Percentiles rank a stretch among this genome's conserved stretches.
phyloP scores from a whole-genome alignment of 768 basidiomycete genomes.

The Dioszegia hungarica region DNA sequence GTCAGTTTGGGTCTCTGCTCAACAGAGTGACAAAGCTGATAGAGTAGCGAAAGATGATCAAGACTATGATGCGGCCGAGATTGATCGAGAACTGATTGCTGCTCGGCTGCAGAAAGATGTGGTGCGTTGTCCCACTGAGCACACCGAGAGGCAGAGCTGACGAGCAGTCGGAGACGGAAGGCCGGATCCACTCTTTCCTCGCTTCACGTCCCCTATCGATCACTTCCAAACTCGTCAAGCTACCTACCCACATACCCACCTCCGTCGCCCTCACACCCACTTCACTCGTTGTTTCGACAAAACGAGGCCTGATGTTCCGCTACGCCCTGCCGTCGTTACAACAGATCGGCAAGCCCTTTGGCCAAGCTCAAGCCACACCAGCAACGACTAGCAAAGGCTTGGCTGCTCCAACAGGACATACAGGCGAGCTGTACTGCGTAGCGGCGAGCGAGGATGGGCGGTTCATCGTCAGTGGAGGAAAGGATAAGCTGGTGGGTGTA shows the following conservation, averaged over 20 bases:
- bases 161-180: slow-evolving; percentile 35
- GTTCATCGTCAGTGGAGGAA: slow-evolving; percentile 79
- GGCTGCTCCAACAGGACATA: slow-evolving; percentile 65
- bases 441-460: slow-evolving; percentile 81
- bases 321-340: slow-evolving; percentile 24
- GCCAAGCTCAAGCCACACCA: slow-evolving; percentile 50
- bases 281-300: slow-evolving; percentile 80
- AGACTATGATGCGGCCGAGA: slow-evolving; percentile 90
- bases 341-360: slow-evolving; percentile 36
- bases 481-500: slow-evolving; percentile 72
- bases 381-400: slow-evolving; percentile 46
- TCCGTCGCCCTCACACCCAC: slow-evolving; percentile 69
- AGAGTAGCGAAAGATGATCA: slow-evolving; percentile 60
- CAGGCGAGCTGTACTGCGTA: slow-evolving; percentile 75
- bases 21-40: background rate
- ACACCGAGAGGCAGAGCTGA: background rate
- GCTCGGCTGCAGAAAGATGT: slow-evolving; percentile 88
- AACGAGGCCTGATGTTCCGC: slow-evolving; percentile 76
- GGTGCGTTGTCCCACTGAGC: slow-evolving; percentile 43
- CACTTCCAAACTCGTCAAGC: slow-evolving; percentile 52
- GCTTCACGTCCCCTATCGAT: slow-evolving; percentile 11
- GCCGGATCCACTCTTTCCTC: slow-evolving; percentile 36
- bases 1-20: slow-evolving; percentile 6
- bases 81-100: slow-evolving; percentile 88
- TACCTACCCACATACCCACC: slow-evolving; percentile 58